phyloP scores from a whole-genome alignment of 2,329 filamentous ascomycete genomes.

The Rutstroemia sp. region DNA sequence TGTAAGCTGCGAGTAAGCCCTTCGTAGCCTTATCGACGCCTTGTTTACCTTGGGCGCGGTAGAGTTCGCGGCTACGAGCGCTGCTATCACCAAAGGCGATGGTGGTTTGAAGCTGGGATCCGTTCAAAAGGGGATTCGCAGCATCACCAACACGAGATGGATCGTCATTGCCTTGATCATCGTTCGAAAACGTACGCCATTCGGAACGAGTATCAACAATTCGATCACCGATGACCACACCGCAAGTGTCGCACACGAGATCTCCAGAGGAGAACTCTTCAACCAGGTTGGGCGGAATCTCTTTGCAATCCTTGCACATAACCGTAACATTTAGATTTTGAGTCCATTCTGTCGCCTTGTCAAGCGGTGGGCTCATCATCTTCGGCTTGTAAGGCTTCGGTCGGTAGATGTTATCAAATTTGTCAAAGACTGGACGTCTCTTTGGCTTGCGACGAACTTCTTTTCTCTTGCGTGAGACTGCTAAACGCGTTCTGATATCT shows the following conservation, averaged over 20 bases:
- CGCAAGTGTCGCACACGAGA: conserved; percentile 87
- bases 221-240: conserved; percentile 80
- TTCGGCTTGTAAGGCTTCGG: conserved; percentile 36
- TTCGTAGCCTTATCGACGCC: conserved; percentile 79
- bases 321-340: conserved; percentile 83
- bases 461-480: conserved; percentile 28
- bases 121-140: conserved; percentile 82
- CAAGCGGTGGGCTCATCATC: conserved; percentile 37
- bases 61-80: conserved; percentile 64
- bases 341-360: conserved; percentile 21
- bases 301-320: conserved; percentile 85
- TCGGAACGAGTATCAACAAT: conserved; percentile 95
- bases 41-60: conserved; percentile 76
- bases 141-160: conserved; percentile 97
- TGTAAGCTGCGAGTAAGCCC: conserved; percentile 71
- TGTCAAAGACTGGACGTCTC: conserved; percentile 35
- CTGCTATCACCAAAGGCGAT: conserved; percentile 77
- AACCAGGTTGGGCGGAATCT: conserved; percentile 82
- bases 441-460: conserved; percentile 31
- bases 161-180: conserved; percentile 93
- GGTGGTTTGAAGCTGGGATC: conserved; percentile 79
- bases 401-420: conserved; percentile 37
- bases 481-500: conserved; percentile 24
- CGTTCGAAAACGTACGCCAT: conserved; percentile 98
- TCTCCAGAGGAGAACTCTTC: conserved; percentile 92